Base-by-base conservation (phyloP, 495 filamentous ascomycete genomes). In the Penicillium cosmopolitanum region DNA sequence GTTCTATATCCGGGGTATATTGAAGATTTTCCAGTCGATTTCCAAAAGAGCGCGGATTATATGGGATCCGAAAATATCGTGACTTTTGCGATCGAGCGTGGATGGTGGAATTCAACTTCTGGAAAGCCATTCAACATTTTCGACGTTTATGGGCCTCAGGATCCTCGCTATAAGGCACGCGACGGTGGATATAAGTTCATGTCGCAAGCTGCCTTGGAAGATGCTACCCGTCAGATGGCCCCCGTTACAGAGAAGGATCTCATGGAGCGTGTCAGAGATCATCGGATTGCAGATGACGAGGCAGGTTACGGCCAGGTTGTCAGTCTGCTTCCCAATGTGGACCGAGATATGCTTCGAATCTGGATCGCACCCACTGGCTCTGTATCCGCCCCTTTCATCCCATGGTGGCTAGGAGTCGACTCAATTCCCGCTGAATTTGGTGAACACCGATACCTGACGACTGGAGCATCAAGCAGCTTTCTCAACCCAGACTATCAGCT, bases 221-320 rank as follows among this genome's bases (percentile, higher is more conserved):
- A 44, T 44, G 42, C 42, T 18, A 44, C 42, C n/a, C 42, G 13
- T 44, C 15, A 19, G 16, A 44, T 44, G 42, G 42, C 42, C 2
- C 42, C 42, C n/a, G 42, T 44, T 10, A 44, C 42, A 2, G 42
- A 44, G 42, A 9, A 44, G 2, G 42, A 44, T 44, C 42, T 44
- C 42, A 44, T 44, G 42, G 8, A 44, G 16, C 42, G 42, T 8
- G 42, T 44, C n/a, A 44, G 42, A 44, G 42, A 44, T 44, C 42
- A 44, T 5, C 42, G 42, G 7, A 44, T 44, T 18, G 42, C 42
- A 44, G 42, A 44, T 44, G 42, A 44, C 6, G 42, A 44, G 16
- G 42, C 42, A 6, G 42, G 42, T 6, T 44, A 44, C 9, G 42
- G 42, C 16, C 42, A 44, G 16, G 42, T 44, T 44, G 42, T 44